Evolutionary conservation across 345 rosid species (phyloP).

Genomic region (Syzygium aqueum): DNA sequence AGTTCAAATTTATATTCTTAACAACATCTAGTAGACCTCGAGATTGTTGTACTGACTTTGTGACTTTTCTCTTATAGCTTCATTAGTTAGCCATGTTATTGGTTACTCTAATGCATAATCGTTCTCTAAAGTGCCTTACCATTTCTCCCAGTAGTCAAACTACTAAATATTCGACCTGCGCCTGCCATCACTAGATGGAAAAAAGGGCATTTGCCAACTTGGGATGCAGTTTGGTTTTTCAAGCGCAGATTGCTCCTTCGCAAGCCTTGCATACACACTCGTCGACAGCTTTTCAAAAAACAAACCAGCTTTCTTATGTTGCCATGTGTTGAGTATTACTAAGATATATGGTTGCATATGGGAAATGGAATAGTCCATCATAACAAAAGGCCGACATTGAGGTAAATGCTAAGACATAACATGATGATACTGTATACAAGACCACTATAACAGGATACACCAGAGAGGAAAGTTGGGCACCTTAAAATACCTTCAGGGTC

Average conservation of each 20-base stretch:
- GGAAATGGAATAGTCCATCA: background rate
- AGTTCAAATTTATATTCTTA: background rate
- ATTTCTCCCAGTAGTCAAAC: background rate
- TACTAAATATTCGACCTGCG: background rate
- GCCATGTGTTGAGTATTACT: background rate
- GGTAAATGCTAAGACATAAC: background rate
- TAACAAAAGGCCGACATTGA: background rate
- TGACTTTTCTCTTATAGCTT: background rate
- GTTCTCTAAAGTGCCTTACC: background rate
- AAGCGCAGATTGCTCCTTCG: background rate
- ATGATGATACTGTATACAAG: background rate
- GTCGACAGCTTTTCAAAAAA: background rate
- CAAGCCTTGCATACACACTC: background rate
- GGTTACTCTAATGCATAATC: background rate
- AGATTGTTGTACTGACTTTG: background rate
- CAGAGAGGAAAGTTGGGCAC: slow-evolving; percentile 1
- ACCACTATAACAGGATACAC: background rate
- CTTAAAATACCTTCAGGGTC: slow-evolving; percentile 45
- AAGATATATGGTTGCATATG: background rate
- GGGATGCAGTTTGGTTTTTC: background rate
- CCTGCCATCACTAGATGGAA: background rate
- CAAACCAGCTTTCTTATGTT: background rate
- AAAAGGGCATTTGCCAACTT: background rate
- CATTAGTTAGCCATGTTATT: background rate
- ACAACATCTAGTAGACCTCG: background rate